phyloP scores from a whole-genome alignment of 306 rosid species.

The Biancaea sappan region DNA sequence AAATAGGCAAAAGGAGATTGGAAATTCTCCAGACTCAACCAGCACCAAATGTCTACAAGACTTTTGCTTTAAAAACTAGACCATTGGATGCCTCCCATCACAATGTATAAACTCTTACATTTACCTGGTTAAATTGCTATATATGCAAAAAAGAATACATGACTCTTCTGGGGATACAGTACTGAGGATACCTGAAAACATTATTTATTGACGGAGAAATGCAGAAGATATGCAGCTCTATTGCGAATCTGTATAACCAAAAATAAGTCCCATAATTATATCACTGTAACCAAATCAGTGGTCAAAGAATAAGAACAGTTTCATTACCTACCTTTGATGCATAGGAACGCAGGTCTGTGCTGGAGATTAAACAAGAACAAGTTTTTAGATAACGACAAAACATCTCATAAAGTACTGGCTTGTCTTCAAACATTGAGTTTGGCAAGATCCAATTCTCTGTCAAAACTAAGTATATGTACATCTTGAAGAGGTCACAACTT shows the following conservation, averaged over 20 bases:
- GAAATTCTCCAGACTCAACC: slow-evolving; percentile 1
- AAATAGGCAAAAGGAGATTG: neutral
- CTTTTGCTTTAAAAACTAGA: neutral
- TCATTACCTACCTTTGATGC: slow-evolving; percentile 75
- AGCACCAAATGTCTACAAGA: neutral
- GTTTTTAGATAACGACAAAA: slow-evolving; percentile 60
- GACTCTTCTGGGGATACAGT: neutral
- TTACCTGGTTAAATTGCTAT: neutral
- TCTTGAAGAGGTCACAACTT: slow-evolving; percentile 68
- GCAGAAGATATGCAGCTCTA: slow-evolving; percentile 78
- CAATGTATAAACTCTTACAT: neutral
- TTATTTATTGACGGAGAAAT: slow-evolving; percentile 50
- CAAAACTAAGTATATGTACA: slow-evolving; percentile 74
- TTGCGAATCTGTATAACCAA: slow-evolving; percentile 70
- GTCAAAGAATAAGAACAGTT: slow-evolving; percentile 20
- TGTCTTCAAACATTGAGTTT: slow-evolving; percentile 42
- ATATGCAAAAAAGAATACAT: neutral
- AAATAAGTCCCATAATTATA: slow-evolving; percentile 18
- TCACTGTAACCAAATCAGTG: neutral
- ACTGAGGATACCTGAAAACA: slow-evolving; percentile 34
- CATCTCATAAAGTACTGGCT: slow-evolving; percentile 58
- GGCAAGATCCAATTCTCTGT: slow-evolving; percentile 79
- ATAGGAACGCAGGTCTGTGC: slow-evolving; percentile 75
- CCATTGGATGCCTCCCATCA: neutral
- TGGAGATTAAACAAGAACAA: slow-evolving; percentile 74